Evolutionary conservation across 2,329 filamentous ascomycete genomes (phyloP), one percentile per base, ranked within the genome.

Genomic region (Xylaria sp.): DNA sequence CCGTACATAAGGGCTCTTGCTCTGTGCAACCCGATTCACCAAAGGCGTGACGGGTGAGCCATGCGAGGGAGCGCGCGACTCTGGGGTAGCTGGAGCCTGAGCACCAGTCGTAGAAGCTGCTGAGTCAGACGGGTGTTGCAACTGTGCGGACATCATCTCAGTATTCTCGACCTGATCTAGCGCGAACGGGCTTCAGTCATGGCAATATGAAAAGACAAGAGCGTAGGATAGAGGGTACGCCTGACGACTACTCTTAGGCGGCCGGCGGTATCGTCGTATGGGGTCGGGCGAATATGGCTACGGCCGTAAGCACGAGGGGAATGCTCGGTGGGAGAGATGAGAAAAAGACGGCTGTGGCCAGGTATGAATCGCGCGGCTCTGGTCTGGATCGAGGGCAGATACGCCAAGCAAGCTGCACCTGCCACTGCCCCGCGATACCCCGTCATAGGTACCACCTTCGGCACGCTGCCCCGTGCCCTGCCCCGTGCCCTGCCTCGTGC

Each of bases 1-100:
- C 58, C 88, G 87, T 43, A 94, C 86, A 67, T 83, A 87, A 0
- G 83, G 82, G 65, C 82, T 87, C 63, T 68, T 72, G 72, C 79
- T 80, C 53, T 76, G 70, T 48, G 63, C 65, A 7, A 75, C 76
- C 23, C 76, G 76, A 63, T 78, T 81, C 51, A 61, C 70, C 19
- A 81, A 66, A 5, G 74, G 73, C 19, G 65, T 38, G 31, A 25
- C 23, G 27, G 55, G 21, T 43, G 54, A 27, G 47, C 46, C 44
- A 9, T 53, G 58, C 25, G 54, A 46, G 15, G 57, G 21, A 3
- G 47, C n/a, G 21, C 37, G 33, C 13, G 55, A 23, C 29, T 43
- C 54, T 15, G 51, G 23, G 17, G 35, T 23, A 15, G 25, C 54
- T 13, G 60, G 23, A 6, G 33, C 23, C 31, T 29, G 31, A 25